phyloP scores from a whole-genome alignment of 164 flowering plant species.

The Vitis riparia region DNA sequence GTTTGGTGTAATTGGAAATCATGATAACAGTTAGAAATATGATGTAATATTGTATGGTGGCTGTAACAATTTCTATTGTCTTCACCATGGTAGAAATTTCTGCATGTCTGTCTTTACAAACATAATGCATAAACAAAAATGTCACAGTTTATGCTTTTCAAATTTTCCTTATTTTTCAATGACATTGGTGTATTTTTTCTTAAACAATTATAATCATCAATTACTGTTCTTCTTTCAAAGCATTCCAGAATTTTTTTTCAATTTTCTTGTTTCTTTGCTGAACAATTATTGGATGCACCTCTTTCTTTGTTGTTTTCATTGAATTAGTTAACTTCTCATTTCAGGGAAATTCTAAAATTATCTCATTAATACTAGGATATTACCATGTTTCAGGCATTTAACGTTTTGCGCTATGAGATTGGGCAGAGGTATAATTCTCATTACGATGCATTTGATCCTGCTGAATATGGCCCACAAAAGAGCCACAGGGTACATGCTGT shows the following conservation, averaged over 20 bases:
- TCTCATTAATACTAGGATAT: constrained; percentile 28
- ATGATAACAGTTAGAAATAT: too few relatives aligned
- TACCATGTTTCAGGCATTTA: constrained; percentile 84
- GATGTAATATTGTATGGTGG: too few relatives aligned
- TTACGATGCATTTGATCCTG: constrained; percentile 83
- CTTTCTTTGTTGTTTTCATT: background rate
- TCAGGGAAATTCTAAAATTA: constrained; percentile 25
- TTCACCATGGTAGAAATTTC: too few relatives aligned
- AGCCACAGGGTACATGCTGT: constrained; percentile 78
- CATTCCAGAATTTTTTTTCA: background rate
- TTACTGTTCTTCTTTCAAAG: too few relatives aligned
- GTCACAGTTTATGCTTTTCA: too few relatives aligned
- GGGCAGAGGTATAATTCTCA: constrained; percentile 91
- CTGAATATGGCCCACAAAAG: constrained; percentile 93
- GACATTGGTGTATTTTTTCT: too few relatives aligned
- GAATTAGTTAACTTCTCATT: constrained; percentile 24
- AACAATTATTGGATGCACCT: background rate
- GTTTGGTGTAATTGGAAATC: too few relatives aligned
- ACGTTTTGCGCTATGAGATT: constrained; percentile 85
- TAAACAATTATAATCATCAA: too few relatives aligned
- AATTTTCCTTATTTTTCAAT: too few relatives aligned
- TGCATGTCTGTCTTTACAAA: too few relatives aligned
- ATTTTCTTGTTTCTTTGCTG: background rate
- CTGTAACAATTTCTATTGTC: too few relatives aligned
- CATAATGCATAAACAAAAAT: too few relatives aligned